Evolutionary conservation across 1,284 basidiomycete genomes (phyloP), one percentile per base, ranked within the genome.

Genomic region (Apiotrichum montevideense): DNA sequence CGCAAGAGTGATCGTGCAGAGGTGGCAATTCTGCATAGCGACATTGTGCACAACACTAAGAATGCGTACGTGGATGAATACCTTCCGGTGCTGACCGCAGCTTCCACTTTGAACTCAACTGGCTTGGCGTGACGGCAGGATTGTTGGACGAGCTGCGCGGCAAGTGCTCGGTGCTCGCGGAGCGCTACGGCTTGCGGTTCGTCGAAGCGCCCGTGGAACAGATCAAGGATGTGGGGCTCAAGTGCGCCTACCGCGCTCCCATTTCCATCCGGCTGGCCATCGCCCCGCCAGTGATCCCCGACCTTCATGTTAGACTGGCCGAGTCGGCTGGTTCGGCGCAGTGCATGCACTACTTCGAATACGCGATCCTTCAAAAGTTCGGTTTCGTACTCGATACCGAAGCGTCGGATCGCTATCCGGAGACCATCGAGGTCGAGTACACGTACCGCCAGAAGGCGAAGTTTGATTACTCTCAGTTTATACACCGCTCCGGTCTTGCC

Each of bases 121-220:
- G 96, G 95, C 86, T 98, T 32, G 93, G 92, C 8, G 90, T 93
- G 0, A 94, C 92, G 0, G 90, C 92, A n/a, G 85, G 90, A n/a
- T 87, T 88, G 62, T 89, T 98, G 57, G 95, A 98, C 63, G 92
- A 96, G 65, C 81, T 87, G 41, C 81, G 98, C 9, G 85, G 88
- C 43, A 82, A 84, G 52, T 96, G 93, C 88, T 85, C 85, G 49
- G 82, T 89, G 37, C 83, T 84, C 1, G 88, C 96, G 39, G 93
- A 97, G 66, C 83, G 87, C 47, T 94, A 94, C 64, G 95, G 95
- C 1, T 80, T 98, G 55, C 90, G 87, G 65, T 83, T 98, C 8
- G 89, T 98, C 48, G 95, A 98, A 72, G 89, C 89, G 0, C 92
- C 90, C 59, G 90, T 94, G 33, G 85, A 85, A 43, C 88, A 92